phyloP scores from a whole-genome alignment of 148 eudicot genomes.

The Rhododendron mucronatum region DNA sequence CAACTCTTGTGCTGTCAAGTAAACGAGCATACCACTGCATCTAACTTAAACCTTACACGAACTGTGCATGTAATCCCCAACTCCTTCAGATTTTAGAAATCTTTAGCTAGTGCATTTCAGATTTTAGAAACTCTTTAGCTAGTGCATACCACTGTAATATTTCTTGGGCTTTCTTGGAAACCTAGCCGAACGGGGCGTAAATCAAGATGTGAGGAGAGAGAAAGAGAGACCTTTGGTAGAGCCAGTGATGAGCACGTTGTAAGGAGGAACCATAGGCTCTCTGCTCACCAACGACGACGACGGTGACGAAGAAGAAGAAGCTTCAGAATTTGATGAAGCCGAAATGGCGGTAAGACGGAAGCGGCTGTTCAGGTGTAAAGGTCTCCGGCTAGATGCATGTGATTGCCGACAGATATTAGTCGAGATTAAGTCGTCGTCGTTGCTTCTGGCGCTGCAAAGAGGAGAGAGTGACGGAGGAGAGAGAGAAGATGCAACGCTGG shows the following conservation, averaged over 20 bases:
- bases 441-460: neutral
- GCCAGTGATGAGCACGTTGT: conserved; percentile 82
- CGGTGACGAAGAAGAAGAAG: neutral
- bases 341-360: conserved; percentile 12
- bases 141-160: too few species aligned
- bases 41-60: neutral
- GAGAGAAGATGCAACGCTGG: neutral
- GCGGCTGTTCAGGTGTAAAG: neutral
- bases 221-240: conserved; percentile 54
- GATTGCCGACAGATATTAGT: neutral
- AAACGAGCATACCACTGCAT: neutral
- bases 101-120: too few species aligned
- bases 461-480: neutral
- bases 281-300: conserved; percentile 15
- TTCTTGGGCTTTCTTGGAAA: neutral
- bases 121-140: too few species aligned
- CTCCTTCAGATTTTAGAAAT: too few species aligned
- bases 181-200: neutral
- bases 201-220: neutral
- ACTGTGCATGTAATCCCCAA: too few species aligned
- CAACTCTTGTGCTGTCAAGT: neutral
- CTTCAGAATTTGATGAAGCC: too few species aligned
- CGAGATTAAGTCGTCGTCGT: neutral
- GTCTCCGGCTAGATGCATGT: neutral
- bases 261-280: conserved; percentile 72